Evolutionary conservation across 805 yeast genomes (phyloP).

Genomic region (Ogataea trehaloabstinens): DNA sequence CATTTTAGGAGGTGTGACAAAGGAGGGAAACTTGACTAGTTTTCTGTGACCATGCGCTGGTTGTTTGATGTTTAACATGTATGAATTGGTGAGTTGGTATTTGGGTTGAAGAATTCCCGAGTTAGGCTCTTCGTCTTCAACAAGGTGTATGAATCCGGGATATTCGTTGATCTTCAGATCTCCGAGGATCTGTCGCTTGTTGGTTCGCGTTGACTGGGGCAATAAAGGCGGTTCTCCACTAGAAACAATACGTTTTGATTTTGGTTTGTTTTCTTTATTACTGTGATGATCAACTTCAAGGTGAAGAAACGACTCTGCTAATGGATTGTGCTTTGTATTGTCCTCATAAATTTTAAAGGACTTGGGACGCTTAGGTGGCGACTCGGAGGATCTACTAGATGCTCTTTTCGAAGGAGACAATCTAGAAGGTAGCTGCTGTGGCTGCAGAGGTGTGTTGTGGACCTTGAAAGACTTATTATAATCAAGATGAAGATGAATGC

Average conservation of each 20-base stretch:
- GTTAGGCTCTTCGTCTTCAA: background rate
- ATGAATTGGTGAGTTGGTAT: slow-evolving; percentile 16
- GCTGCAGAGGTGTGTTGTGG: background rate
- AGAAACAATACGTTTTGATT: background rate
- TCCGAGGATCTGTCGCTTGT: slow-evolving; percentile 6
- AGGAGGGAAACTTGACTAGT: slow-evolving; percentile 17
- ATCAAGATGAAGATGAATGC: slow-evolving; percentile 6
- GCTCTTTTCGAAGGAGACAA: slow-evolving; percentile 14
- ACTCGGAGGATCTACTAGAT: slow-evolving; percentile 7
- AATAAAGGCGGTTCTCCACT: slow-evolving; percentile 1
- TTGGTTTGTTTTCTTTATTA: slow-evolving; percentile 15
- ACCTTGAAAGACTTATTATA: slow-evolving; percentile 5
- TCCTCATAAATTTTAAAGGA: slow-evolving; percentile 21
- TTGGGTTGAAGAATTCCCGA: slow-evolving; percentile 20
- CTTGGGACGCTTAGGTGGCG: slow-evolving; percentile 15
- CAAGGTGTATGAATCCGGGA: slow-evolving; percentile 19
- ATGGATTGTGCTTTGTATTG: slow-evolving; percentile 11
- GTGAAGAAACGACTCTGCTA: slow-evolving; percentile 2
- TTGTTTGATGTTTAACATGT: slow-evolving; percentile 14
- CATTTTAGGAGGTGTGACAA: slow-evolving; percentile 23
- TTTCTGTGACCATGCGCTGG: background rate
- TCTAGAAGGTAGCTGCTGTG: slow-evolving; percentile 1
- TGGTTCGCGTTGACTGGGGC: background rate
- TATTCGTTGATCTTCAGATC: slow-evolving; percentile 18
- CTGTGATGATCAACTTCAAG: background rate